A percentile compares a stretch with the other conserved stretches of the same genome.
Evolutionary conservation across 1,284 basidiomycete species (phyloP).

Genomic region (Ganoderma multipileum): DNA sequence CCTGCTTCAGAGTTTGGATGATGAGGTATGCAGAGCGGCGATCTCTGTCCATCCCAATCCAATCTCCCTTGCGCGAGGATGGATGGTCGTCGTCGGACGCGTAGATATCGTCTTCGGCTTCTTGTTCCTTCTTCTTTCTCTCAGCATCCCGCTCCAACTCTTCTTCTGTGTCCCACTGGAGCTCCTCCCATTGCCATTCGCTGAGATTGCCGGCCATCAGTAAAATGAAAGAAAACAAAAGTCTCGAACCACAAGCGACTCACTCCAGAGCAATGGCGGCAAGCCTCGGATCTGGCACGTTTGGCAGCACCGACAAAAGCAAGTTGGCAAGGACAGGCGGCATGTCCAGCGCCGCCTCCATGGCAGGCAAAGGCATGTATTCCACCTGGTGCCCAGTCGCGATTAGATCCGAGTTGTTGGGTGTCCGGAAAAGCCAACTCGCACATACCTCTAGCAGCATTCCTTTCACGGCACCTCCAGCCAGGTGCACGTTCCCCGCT

Average conservation of each 20-base stretch:
- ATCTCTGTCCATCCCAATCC: conserved; percentile 78
- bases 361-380: conserved; percentile 73
- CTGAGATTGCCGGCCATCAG: conserved; percentile 36
- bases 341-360: conserved; percentile 62
- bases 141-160: conserved; percentile 41
- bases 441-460: conserved; percentile 76
- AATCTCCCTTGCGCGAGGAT: conserved; percentile 61
- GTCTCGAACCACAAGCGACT: neutral
- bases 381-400: conserved; percentile 58
- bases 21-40: conserved; percentile 78
- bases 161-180: conserved; percentile 77
- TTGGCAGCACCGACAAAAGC: conserved; percentile 74
- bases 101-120: conserved; percentile 54
- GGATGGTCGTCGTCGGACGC: conserved; percentile 58
- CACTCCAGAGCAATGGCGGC: conserved; percentile 69
- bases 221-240: neutral
- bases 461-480: conserved; percentile 75
- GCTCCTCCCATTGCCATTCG: conserved; percentile 79
- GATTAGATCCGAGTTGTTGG: neutral
- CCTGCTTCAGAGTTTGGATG: conserved; percentile 73
- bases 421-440: neutral
- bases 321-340: conserved; percentile 76
- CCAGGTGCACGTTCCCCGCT: conserved; percentile 75
- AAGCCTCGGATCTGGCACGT: conserved; percentile 69
- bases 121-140: conserved; percentile 35